Conservation (phyloP, 495 filamentous ascomycete genomes). For the Daldinia concentrica region DNA sequence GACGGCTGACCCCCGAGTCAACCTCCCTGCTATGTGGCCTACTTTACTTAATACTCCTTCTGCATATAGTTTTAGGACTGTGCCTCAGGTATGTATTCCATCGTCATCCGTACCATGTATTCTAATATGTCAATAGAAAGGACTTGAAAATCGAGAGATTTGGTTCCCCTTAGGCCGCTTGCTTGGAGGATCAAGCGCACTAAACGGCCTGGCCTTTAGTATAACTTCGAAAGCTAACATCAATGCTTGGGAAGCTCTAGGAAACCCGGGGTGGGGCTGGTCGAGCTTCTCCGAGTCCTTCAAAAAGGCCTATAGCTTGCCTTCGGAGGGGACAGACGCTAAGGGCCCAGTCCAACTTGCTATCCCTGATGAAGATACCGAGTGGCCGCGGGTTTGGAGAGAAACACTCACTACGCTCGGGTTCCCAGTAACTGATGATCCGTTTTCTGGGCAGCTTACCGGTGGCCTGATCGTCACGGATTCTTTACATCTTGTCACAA, state of each 20-base stretch:
- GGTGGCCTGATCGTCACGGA: conserved; percentile 48
- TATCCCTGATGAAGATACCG: conserved; percentile 21
- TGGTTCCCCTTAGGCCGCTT: conserved; percentile 10
- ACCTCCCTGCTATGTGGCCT: conserved; percentile 16
- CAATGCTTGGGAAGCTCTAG: conserved; percentile 50
- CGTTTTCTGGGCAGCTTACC: conserved; percentile 35
- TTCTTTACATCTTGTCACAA: conserved; percentile 47
- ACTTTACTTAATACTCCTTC: conserved; percentile 4
- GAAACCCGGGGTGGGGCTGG: conserved; percentile 44
- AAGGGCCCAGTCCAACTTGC: conserved; percentile 10
- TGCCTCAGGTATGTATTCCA: conserved; percentile 5
- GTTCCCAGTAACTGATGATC: conserved; percentile 16
- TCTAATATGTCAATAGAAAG: background rate
- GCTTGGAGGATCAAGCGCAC: conserved; percentile 30
- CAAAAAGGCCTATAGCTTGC: conserved; percentile 32
- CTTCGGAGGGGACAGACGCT: conserved; percentile 12
- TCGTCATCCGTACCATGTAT: too few relatives aligned
- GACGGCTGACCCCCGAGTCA: conserved; percentile 10
- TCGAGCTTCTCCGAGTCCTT: conserved; percentile 42
- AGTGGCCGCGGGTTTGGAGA: conserved; percentile 39
- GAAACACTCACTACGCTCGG: conserved; percentile 42
- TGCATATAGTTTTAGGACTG: conserved; percentile 13
- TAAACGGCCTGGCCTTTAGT: conserved; percentile 1
- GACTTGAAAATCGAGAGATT: conserved; percentile 8
- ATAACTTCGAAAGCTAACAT: conserved; percentile 1